Percentiles rank a stretch among this genome's conserved stretches.
phyloP scores from a whole-genome alignment of 495 filamentous ascomycete species.

The Aspergillus affinis region DNA sequence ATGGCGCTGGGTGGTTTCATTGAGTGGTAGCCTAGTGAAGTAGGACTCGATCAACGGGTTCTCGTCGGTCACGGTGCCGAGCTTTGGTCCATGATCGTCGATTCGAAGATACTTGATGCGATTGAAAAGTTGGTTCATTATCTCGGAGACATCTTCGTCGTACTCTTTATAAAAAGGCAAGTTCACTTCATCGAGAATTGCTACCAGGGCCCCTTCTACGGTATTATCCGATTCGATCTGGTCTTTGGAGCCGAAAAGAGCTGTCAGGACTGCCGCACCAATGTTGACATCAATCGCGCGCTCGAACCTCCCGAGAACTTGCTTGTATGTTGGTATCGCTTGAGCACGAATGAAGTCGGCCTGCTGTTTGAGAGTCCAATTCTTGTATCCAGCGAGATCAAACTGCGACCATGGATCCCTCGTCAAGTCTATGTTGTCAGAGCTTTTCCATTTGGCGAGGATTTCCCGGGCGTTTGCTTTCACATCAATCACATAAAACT shows the following conservation, averaged over 20 bases:
- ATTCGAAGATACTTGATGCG: slow-evolving; percentile 89
- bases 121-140: slow-evolving; percentile 88
- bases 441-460: slow-evolving; percentile 63
- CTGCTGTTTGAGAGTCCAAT: slow-evolving; percentile 57
- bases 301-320: slow-evolving; percentile 74
- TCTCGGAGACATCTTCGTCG: slow-evolving; percentile 76
- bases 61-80: slow-evolving; percentile 71
- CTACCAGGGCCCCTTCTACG: slow-evolving; percentile 47
- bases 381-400: slow-evolving; percentile 37
- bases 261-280: slow-evolving; percentile 66
- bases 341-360: slow-evolving; percentile 60
- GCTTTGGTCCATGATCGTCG: slow-evolving; percentile 86
- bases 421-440: slow-evolving; percentile 35
- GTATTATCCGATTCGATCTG: slow-evolving; percentile 37
- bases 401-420: slow-evolving; percentile 16
- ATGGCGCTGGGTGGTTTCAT: slow-evolving; percentile 75
- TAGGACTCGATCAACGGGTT: slow-evolving; percentile 92
- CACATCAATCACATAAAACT: slow-evolving; percentile 86
- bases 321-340: slow-evolving; percentile 65
- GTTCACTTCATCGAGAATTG: slow-evolving; percentile 82
- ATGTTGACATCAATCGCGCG: slow-evolving; percentile 65
- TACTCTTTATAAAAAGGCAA: slow-evolving; percentile 87
- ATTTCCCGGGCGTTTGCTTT: slow-evolving; percentile 67
- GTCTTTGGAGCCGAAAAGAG: slow-evolving; percentile 67
- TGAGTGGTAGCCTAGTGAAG: slow-evolving; percentile 86